Evolutionary conservation across 2,329 filamentous ascomycete species (phyloP).

Genomic region (Triangularia verruculosa): DNA sequence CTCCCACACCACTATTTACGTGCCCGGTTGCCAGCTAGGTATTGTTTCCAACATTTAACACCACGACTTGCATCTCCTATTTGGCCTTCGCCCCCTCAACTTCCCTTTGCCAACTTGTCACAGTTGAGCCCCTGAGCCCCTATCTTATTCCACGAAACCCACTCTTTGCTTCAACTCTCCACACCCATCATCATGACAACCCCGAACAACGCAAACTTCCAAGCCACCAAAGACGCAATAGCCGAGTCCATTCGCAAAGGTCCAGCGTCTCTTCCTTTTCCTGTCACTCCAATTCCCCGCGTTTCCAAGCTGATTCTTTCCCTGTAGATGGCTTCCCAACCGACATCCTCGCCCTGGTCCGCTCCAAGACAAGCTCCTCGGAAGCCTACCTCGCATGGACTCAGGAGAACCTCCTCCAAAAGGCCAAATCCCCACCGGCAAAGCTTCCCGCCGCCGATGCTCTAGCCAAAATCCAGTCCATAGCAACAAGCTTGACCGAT

Average conservation of each 20-base stretch:
- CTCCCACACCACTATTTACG: too few species aligned
- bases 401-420: not conserved
- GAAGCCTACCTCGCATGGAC: not conserved
- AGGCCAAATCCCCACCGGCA: not conserved
- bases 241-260: not conserved
- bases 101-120: too few species aligned
- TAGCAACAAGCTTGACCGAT: not conserved
- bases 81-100: too few species aligned
- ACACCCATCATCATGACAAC: not conserved
- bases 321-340: not conserved
- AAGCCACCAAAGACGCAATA: not conserved
- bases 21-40: too few species aligned
- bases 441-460: not conserved
- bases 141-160: not conserved
- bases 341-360: not conserved
- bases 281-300: too few species aligned
- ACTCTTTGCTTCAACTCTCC: not conserved
- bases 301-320: not conserved
- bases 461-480: not conserved
- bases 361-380: not conserved
- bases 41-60: too few species aligned
- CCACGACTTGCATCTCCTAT: too few species aligned
- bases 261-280: not conserved
- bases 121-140: not conserved
- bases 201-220: not conserved